phyloP scores from a whole-genome alignment of 2,329 filamentous ascomycete species.

The Coniochaeta sp. region DNA sequence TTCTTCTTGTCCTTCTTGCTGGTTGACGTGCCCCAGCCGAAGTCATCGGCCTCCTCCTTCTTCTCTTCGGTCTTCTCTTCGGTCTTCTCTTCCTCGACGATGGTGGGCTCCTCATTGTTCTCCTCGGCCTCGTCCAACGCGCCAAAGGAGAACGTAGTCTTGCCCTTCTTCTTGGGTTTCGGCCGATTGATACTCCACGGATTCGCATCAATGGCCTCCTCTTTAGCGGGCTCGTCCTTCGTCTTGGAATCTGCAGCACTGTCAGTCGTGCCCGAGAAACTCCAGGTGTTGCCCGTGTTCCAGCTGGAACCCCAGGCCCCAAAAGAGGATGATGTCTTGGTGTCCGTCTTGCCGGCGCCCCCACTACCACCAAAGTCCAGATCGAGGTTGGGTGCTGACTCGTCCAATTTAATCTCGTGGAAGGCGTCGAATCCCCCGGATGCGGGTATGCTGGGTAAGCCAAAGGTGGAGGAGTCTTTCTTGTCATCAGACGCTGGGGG shows the following conservation, averaged over 20 bases:
- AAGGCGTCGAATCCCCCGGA: constrained; percentile 45
- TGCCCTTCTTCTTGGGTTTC: constrained; percentile 47
- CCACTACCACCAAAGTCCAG: constrained; percentile 41
- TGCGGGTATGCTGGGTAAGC: constrained; percentile 15
- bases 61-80: no score
- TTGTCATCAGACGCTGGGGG: constrained; percentile 16
- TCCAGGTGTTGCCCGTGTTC: constrained; percentile 41
- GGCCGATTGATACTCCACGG: constrained; percentile 40
- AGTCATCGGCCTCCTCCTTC: constrained; percentile 19
- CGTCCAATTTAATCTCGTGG: constrained; percentile 62
- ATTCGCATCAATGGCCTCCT: constrained; percentile 34
- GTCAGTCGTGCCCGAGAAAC: constrained; percentile 24
- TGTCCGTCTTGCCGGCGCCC: constrained; percentile 26
- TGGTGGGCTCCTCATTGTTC: constrained; percentile 19
- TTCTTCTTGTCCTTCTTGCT: constrained; percentile 31
- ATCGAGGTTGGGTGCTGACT: constrained; percentile 49
- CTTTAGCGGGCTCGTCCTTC: constrained; percentile 15
- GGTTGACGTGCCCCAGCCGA: constrained; percentile 20
- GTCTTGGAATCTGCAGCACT: constrained; percentile 5
- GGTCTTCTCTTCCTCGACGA: constrained; percentile 12
- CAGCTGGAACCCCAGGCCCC: constrained; percentile 56
- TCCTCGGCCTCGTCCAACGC: constrained; percentile 31
- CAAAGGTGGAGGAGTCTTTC: constrained; percentile 14
- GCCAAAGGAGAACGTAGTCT: constrained; percentile 39
- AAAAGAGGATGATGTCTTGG: constrained; percentile 35